A percentile compares a stretch with the other conserved stretches of the same genome.
Conservation (phyloP, 352 stramenopile species). For the Phytophthora megakarya region DNA sequence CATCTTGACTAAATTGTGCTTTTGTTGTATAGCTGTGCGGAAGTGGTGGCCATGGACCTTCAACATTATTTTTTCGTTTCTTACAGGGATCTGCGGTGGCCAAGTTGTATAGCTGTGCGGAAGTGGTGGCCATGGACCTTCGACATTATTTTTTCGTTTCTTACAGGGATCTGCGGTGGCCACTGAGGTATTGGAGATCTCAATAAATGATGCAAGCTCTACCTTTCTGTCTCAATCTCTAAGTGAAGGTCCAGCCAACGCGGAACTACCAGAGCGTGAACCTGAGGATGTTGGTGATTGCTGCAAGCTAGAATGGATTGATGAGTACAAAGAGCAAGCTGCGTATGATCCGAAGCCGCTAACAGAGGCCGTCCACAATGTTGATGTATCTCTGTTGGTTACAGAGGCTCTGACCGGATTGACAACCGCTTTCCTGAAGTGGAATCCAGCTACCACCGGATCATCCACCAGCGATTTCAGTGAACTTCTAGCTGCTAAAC, state of each 20-base stretch:
- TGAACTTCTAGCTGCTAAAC: conserved; percentile 27
- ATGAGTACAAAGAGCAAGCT: conserved; percentile 43
- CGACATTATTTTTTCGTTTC: conserved; percentile 38
- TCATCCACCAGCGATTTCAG: conserved; percentile 27
- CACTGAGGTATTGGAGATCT: neutral
- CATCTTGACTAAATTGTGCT: too few relatives aligned
- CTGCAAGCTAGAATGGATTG: conserved; percentile 58
- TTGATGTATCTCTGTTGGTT: conserved; percentile 46
- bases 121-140: conserved; percentile 35
- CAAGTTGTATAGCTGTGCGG: conserved; percentile 45
- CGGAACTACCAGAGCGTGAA: neutral
- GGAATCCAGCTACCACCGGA: conserved; percentile 28
- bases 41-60: conserved; percentile 35
- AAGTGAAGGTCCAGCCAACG: conserved; percentile 11
- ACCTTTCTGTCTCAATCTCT: conserved; percentile 8
- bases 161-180: conserved; percentile 23
- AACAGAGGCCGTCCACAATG: conserved; percentile 34
- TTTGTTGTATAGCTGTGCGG: conserved; percentile 49
- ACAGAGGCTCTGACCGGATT: conserved; percentile 41
- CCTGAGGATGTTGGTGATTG: conserved; percentile 3
- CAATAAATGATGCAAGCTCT: neutral
- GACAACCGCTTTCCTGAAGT: conserved; percentile 39
- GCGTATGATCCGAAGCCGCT: conserved; percentile 39
- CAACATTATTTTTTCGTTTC: conserved; percentile 38
- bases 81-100: conserved; percentile 23